phyloP scores from a whole-genome alignment of 306 rosid species.

The Lathyrus sativus region DNA sequence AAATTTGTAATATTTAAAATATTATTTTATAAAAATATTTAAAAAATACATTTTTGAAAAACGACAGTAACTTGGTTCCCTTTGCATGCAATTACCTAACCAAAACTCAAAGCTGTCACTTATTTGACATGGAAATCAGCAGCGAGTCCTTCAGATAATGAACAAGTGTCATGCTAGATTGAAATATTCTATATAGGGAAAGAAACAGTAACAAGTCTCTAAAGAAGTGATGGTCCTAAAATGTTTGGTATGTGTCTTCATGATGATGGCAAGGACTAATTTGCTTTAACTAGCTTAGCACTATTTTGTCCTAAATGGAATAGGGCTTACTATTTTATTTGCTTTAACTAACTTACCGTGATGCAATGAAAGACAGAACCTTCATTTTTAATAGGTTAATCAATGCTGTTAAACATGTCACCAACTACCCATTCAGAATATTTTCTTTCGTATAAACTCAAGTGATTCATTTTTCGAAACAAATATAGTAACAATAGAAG shows the following conservation, averaged over 20 bases:
- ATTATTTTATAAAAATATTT: no score
- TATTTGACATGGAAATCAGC: slow-evolving; percentile 28
- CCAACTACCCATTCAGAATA: neutral
- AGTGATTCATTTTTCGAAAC: no score
- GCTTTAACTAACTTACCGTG: neutral
- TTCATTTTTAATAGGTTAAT: neutral
- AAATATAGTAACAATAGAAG: no score
- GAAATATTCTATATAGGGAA: slow-evolving; percentile 33
- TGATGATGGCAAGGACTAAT: neutral
- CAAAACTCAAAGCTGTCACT: neutral
- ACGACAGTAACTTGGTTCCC: neutral
- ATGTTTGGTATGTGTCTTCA: slow-evolving; percentile 27
- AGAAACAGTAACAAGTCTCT: neutral
- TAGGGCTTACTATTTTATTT: neutral
- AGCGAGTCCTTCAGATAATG: neutral
- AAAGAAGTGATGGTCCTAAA: slow-evolving; percentile 14
- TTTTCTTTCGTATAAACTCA: no score
- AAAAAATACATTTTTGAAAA: no score
- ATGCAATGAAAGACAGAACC: neutral
- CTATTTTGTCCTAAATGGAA: neutral
- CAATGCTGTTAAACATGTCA: neutral
- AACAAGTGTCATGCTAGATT: slow-evolving; percentile 31
- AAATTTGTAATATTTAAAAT: no score
- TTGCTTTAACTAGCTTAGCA: slow-evolving; percentile 10
- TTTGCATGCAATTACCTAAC: slow-evolving; percentile 23